Percentiles rank a stretch among this genome's conserved stretches.
phyloP scores from a whole-genome alignment of 345 rosid species.

The Mercurialis annua region DNA sequence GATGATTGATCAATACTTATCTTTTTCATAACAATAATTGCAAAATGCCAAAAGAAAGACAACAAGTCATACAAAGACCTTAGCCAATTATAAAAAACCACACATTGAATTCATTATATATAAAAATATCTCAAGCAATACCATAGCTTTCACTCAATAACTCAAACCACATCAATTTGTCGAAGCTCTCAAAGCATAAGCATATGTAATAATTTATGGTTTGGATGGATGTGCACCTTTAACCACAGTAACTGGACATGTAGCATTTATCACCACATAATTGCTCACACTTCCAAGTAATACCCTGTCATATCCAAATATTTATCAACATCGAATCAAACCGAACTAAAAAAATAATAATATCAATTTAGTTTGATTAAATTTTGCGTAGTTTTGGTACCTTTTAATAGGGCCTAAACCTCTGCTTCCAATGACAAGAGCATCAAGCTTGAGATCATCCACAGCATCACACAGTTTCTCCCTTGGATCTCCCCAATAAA shows the following conservation, averaged over 20 bases:
- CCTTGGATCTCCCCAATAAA: conserved; percentile 61
- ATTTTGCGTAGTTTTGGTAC: no score
- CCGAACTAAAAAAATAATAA: no score
- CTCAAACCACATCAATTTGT: neutral
- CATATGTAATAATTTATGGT: neutral
- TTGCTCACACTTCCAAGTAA: conserved; percentile 80
- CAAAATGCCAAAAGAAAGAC: no score
- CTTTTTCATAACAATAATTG: no score
- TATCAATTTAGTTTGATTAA: no score
- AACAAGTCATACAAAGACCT: no score
- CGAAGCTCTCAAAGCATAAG: neutral
- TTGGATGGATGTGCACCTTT: conserved; percentile 30
- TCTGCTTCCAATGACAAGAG: conserved; percentile 52
- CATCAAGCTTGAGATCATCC: conserved; percentile 44
- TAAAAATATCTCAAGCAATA: neutral
- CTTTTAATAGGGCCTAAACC: conserved; percentile 51
- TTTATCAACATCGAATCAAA: no score
- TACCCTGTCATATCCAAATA: conserved; percentile 38
- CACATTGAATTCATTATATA: neutral
- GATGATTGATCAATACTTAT: no score
- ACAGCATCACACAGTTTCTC: conserved; percentile 50
- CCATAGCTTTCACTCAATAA: neutral
- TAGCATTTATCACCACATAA: conserved; percentile 60
- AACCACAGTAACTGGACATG: conserved; percentile 80
- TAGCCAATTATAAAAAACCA: neutral